A percentile compares a stretch with the other conserved stretches of the same genome.
These are phyloP conservation scores for Tetraselmis striata DNA, from an alignment of 139 green algal species.

Conservation along the genomic window DNA sequence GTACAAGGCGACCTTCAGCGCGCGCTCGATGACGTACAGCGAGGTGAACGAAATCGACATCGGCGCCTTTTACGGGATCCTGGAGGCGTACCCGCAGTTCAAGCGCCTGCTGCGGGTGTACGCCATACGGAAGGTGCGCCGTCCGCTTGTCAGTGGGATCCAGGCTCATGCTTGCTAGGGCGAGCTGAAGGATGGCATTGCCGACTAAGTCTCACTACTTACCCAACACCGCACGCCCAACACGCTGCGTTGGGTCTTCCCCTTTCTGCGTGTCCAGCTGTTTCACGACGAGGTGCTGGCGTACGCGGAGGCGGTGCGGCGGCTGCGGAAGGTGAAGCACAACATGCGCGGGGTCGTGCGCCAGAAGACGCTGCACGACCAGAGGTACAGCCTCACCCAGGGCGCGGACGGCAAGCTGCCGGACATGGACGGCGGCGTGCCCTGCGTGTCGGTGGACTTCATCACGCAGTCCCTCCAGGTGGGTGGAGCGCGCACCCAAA, in stretches of 20 bases:
- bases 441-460: not conserved
- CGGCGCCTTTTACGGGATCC: not conserved
- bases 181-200: too few relatives aligned
- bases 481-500: too few relatives aligned
- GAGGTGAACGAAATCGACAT: not conserved
- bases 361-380: not conserved
- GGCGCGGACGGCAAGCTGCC: not conserved
- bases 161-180: too few relatives aligned
- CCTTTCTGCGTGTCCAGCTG: not conserved
- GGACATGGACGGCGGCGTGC: not conserved
- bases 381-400: not conserved
- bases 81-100: not conserved
- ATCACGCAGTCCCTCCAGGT: not conserved
- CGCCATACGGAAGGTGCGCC: not conserved
- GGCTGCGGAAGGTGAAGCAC: not conserved
- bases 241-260: too few relatives aligned
- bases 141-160: too few relatives aligned
- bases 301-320: not conserved
- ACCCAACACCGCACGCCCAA: too few relatives aligned
- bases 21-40: not conserved
- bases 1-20: not conserved
- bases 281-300: not conserved
- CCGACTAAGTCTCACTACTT: too few relatives aligned
- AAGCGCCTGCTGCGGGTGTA: not conserved
- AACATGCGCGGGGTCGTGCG: not conserved